These are phyloP conservation scores for Russula brevipes DNA, from an alignment of 768 basidiomycete species.

Conservation along the genomic window DNA sequence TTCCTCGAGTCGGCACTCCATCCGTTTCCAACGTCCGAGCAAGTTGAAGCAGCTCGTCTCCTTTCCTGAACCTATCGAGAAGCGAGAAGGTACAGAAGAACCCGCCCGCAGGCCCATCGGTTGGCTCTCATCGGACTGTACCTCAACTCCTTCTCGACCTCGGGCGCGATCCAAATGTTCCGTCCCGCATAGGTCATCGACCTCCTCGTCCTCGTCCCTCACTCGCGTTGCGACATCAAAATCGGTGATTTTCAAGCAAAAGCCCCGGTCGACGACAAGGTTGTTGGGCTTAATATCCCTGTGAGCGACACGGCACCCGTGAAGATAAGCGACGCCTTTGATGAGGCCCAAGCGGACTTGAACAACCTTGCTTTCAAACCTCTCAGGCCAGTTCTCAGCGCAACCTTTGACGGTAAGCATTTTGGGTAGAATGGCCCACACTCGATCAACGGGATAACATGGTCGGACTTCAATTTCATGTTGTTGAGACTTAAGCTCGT, in stretches of 20 bases:
- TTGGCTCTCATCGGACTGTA: no score
- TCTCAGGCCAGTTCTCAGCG: not conserved
- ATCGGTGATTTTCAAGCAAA: no score
- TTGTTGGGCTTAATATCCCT: not conserved
- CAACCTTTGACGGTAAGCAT: not conserved
- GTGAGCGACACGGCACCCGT: not conserved
- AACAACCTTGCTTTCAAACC: not conserved
- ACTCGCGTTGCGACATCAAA: no score
- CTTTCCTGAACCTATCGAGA: not conserved
- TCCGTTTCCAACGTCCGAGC: no score
- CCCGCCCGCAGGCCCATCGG: not conserved
- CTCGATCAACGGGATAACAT: not conserved
- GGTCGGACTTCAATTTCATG: not conserved
- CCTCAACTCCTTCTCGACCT: no score
- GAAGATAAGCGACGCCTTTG: conserved; percentile 18
- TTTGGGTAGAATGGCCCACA: not conserved
- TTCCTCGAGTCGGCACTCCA: no score
- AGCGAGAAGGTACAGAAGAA: not conserved
- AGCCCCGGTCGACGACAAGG: not conserved
- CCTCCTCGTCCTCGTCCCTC: no score
- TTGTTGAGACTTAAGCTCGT: not conserved
- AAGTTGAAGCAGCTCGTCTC: not conserved
- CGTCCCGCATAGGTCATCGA: no score
- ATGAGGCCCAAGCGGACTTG: not conserved
- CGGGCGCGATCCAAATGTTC: no score